Evolutionary conservation across 352 stramenopile genomes (phyloP).

Genomic region (Phytophthora cactorum): DNA sequence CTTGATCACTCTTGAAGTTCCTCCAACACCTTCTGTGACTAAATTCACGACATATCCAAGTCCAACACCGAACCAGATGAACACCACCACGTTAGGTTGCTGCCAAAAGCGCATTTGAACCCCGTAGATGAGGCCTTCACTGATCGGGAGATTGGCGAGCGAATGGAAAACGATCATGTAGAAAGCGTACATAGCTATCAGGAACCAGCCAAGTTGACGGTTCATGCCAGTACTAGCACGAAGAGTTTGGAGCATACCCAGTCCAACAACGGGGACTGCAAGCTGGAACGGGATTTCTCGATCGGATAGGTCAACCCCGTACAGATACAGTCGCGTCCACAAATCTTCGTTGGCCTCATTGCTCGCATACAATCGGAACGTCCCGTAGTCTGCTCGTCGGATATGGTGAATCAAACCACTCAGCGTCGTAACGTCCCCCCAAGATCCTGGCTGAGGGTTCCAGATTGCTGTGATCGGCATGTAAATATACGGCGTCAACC

Average conservation of each 20-base stretch:
- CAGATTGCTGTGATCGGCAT: constrained; percentile 77
- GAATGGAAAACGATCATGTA: constrained; percentile 96
- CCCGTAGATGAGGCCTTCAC: constrained; percentile 91
- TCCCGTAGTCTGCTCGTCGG: constrained; percentile 93
- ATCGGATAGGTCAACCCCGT: constrained; percentile 68
- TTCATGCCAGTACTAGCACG: constrained; percentile 17
- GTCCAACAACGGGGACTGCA: constrained; percentile 39
- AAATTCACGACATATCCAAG: constrained; percentile 45
- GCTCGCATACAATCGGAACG: constrained; percentile 93
- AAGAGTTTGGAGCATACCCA: constrained; percentile 43
- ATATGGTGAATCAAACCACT: constrained; percentile 93
- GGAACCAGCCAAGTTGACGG: constrained; percentile 19
- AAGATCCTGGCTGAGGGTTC: constrained; percentile 89
- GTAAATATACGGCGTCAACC: constrained; percentile 88
- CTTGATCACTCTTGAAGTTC: neutral
- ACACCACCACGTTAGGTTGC: constrained; percentile 93
- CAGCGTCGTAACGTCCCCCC: constrained; percentile 91
- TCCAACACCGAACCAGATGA: constrained; percentile 80
- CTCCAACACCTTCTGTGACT: neutral
- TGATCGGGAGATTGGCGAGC: constrained; percentile 94
- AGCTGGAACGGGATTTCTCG: constrained; percentile 60
- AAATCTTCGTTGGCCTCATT: constrained; percentile 67
- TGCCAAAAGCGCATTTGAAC: constrained; percentile 96
- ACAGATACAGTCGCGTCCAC: constrained; percentile 70
- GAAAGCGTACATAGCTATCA: constrained; percentile 70